phyloP scores from a whole-genome alignment of 192 early-diverging fungal species.

The Podila horticola region DNA sequence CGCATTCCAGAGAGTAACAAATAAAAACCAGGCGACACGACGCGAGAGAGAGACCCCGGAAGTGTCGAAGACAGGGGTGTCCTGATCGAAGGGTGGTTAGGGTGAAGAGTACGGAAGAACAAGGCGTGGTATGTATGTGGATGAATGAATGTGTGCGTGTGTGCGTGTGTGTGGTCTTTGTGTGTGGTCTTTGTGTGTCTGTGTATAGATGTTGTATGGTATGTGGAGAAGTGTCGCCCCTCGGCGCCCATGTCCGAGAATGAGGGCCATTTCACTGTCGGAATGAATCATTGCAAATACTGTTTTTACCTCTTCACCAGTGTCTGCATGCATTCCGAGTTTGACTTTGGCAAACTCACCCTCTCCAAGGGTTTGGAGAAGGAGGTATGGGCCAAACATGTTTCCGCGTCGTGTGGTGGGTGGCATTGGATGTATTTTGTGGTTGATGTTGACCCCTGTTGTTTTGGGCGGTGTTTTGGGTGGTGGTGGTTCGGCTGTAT shows the following conservation, averaged over 20 bases:
- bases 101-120: neutral
- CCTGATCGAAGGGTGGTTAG: neutral
- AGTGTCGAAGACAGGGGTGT: neutral
- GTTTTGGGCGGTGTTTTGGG: neutral
- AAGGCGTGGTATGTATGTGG: no score
- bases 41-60: neutral
- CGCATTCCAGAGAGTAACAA: no score
- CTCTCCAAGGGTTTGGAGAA: conserved; percentile 95
- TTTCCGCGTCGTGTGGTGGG: conserved; percentile 55
- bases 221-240: neutral
- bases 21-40: no score
- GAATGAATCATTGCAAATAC: neutral
- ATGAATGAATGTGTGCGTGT: neutral
- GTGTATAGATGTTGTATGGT: no score
- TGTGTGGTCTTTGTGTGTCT: neutral
- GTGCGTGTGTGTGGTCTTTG: neutral
- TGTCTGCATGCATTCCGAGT: conserved; percentile 82
- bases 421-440: conserved; percentile 3
- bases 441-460: conserved; percentile 2
- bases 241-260: neutral
- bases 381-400: conserved; percentile 89
- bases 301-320: conserved; percentile 65
- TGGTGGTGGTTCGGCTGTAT: neutral
- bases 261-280: neutral
- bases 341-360: conserved; percentile 98